Evolutionary conservation across 2,329 filamentous ascomycete species (phyloP).

Genomic region (Cercospora beticola): DNA sequence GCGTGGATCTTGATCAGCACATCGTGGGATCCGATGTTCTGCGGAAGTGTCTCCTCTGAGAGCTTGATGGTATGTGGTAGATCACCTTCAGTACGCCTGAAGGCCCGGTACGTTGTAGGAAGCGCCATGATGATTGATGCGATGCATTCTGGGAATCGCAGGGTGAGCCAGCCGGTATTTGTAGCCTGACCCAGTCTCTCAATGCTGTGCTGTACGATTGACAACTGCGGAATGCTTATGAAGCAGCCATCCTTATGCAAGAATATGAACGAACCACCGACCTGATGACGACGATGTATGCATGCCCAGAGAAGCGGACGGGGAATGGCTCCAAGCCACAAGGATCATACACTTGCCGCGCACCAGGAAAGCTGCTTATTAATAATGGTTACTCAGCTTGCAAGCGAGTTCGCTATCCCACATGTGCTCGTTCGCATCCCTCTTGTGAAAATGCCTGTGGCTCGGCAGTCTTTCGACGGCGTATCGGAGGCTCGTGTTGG

Average conservation of each 20-base stretch:
- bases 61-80: neutral
- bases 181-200: neutral
- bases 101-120: neutral
- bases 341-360: neutral
- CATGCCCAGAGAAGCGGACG: neutral
- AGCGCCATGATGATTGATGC: neutral
- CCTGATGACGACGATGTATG: neutral
- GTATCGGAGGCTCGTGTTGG: neutral
- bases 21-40: neutral
- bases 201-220: neutral
- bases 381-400: neutral
- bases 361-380: neutral
- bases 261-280: neutral
- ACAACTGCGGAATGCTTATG: neutral
- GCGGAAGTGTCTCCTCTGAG: neutral
- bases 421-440: neutral
- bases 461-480: neutral
- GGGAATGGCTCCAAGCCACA: neutral
- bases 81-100: neutral
- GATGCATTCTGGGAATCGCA: neutral
- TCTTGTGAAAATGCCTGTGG: neutral
- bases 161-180: neutral
- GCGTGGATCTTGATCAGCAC: conserved; percentile 49
- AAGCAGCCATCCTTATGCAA: neutral
- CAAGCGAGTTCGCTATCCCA: neutral